phyloP scores from a whole-genome alignment of 2,329 filamentous ascomycete genomes.

The Fusarium subtropicale region DNA sequence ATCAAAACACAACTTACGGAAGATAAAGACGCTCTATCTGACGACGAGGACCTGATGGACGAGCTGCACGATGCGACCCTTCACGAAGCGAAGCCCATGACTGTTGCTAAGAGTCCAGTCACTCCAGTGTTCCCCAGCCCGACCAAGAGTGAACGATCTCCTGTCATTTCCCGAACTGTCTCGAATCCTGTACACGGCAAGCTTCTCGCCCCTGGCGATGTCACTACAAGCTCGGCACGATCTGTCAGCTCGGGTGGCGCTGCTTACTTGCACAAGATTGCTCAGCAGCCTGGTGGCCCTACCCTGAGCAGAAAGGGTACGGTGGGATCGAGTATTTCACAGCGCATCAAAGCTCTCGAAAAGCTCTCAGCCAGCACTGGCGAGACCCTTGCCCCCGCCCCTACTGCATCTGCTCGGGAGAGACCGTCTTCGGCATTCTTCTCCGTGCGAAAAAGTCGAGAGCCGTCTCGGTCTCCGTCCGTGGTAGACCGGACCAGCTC shows the following conservation, averaged over 20 bases:
- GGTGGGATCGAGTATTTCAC: constrained; percentile 90
- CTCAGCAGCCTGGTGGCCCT: constrained; percentile 62
- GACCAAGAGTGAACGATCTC: constrained; percentile 44
- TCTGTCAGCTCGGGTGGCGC: constrained; percentile 70
- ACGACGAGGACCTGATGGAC: constrained; percentile 87
- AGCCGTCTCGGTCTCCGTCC: constrained; percentile 59
- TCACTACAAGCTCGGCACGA: constrained; percentile 59
- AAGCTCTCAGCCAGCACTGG: constrained; percentile 69
- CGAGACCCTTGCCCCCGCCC: constrained; percentile 37
- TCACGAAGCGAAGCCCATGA: constrained; percentile 83
- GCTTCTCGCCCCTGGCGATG: constrained; percentile 60
- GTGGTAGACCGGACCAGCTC: constrained; percentile 59
- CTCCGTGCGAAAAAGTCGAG: constrained; percentile 64
- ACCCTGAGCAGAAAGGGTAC: constrained; percentile 75
- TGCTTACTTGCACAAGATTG: constrained; percentile 65
- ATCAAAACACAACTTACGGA: constrained; percentile 62
- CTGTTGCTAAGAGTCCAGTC: constrained; percentile 85
- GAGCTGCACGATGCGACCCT: constrained; percentile 85
- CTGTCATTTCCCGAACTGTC: constrained; percentile 57
- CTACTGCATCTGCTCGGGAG: constrained; percentile 47
- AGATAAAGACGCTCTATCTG: constrained; percentile 62
- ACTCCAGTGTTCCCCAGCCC: constrained; percentile 67
- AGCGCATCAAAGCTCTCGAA: constrained; percentile 92
- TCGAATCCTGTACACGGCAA: constrained; percentile 61
- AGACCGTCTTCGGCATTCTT: constrained; percentile 68